Evolutionary conservation across 495 filamentous ascomycete species (phyloP), one percentile per base, ranked within the genome.

Genomic region (Annulohypoxylon maeteangense): DNA sequence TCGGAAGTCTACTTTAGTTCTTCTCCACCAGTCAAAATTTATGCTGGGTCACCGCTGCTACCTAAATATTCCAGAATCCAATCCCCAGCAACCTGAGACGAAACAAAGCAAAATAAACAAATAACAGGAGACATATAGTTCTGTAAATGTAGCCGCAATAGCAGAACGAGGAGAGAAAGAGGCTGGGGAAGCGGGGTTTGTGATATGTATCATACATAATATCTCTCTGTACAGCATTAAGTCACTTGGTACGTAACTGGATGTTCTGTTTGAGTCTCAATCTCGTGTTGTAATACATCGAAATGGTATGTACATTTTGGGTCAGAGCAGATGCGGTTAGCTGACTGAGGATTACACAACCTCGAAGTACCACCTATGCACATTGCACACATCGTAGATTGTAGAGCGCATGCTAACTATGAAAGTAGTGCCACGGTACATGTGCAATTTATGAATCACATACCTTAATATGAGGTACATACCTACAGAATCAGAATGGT

Each of bases 11-110:
- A 23, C 69, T 68, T 54, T 47, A 57, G 14, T 51, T 51, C 54
- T 64, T 72, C 70, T 72, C 64, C 70, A 72, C 60, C 60, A 67
- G 34, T 62, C 42, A 50, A 22, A 71, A 50, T 38, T 42, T 18
- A 48, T 47, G 34, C 51, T 59, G 56, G 44, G 62, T 18, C 40
- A 56, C 45, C 44, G 29, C 48, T 48, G 45, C 45, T 51, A n/a
- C 23, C 47, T 20, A 29, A 14, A 47, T 31, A 36, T n/a, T 25
- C 20, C 38, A 45, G 55, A 27, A 61, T 16, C 47, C 29, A 60
- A 32, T 58, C 57, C 34, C 50, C 48, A 67, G 42, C 56, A 7
- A 25, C 31, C 62, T 59, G 16, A 66, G 55, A 65, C 62, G 62
- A 66, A 62, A 53, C 51, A 51, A 50, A 67, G 51, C 10, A 59